These are phyloP conservation scores for Cyclanthera cordifolia DNA, from an alignment of 306 rosid genomes.

Conservation along the genomic window DNA sequence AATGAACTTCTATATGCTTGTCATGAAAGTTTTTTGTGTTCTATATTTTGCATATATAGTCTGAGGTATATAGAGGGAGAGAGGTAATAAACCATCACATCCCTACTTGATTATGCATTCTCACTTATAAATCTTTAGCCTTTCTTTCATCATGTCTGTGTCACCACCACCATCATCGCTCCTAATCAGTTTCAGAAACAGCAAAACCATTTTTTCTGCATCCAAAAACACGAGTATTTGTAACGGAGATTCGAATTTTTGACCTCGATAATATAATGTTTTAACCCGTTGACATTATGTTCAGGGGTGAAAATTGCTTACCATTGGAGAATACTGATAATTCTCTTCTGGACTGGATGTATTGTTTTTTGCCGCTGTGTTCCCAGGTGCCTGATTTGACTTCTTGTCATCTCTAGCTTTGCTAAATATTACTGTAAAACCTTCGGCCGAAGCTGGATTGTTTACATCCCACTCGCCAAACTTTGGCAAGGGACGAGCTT, in stretches of 20 bases:
- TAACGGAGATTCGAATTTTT: not conserved
- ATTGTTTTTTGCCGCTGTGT: slow-evolving; percentile 9
- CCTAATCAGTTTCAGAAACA: slow-evolving; percentile 21
- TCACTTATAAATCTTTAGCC: not conserved
- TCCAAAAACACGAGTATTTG: not conserved
- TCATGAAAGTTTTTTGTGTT: not conserved
- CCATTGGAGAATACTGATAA: slow-evolving; percentile 6
- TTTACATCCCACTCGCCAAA: slow-evolving; percentile 43
- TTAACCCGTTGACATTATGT: too few species aligned
- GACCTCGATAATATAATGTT: too few species aligned
- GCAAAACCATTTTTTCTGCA: slow-evolving; percentile 32
- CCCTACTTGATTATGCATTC: slow-evolving; percentile 1
- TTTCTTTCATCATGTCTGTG: slow-evolving; percentile 5
- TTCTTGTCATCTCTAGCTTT: slow-evolving; percentile 44
- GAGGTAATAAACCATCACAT: not conserved
- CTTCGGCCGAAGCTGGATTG: slow-evolving; percentile 37
- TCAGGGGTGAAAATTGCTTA: not conserved
- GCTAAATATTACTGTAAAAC: slow-evolving; percentile 35
- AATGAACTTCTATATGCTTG: not conserved
- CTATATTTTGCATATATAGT: slow-evolving; percentile 7
- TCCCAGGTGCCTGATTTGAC: slow-evolving; percentile 6
- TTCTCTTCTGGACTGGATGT: slow-evolving; percentile 15
- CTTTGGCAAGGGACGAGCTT: slow-evolving; percentile 29
- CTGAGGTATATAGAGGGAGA: not conserved
- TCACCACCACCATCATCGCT: not conserved